Evolutionary conservation across 192 early-diverging fungal genomes (phyloP), one percentile per base, ranked within the genome.

Genomic region (Rhizoclosmatium sp.): DNA sequence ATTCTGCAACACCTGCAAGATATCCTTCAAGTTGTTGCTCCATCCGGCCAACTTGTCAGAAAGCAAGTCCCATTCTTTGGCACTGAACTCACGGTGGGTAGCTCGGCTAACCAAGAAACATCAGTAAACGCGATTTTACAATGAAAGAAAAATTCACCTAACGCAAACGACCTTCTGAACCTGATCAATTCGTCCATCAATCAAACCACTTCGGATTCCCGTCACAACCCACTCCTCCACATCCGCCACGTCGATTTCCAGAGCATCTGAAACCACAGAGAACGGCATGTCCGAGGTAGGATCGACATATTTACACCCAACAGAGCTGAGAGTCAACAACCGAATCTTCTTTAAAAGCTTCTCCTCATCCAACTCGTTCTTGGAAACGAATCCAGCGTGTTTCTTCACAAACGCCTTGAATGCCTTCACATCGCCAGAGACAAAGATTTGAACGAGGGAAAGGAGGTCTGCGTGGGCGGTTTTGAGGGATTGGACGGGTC

Each of bases 201-300:
- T 89, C 76, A 99, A 89, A 58, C 95, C 94, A 41, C 94, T 92
- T 49, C 95, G 93, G 65, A 99, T 96, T 10, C 82, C 94, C 80
- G 96, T 94, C 82, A 99, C 97, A 23, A 96, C 91, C 95, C 96
- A 99, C 87, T 96, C 82, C 88, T 99, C 97, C 10, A 99, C 95
- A 44, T 97, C 94, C 19, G 86, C 88, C 68, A 90, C 90, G 14
- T 87, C 82, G 65, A 99, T 90, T 65, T 90, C 90, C 45, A 99
- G 86, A 2, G 91, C 92, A 65, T 87, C 82, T 54, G 93, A 89
- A 64, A 99, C 91, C n/a, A 87, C 82, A 64, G 78, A 69, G 82
- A 96, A 97, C 49, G 91, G 83, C 79, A 99, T 85, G 47, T 76
- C 69, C 64, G 91, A 81, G 14, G 40, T 64, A 49, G 41, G 47